Conservation (phyloP, 495 filamentous ascomycete species). For the Talaromyces trachyspermus region DNA sequence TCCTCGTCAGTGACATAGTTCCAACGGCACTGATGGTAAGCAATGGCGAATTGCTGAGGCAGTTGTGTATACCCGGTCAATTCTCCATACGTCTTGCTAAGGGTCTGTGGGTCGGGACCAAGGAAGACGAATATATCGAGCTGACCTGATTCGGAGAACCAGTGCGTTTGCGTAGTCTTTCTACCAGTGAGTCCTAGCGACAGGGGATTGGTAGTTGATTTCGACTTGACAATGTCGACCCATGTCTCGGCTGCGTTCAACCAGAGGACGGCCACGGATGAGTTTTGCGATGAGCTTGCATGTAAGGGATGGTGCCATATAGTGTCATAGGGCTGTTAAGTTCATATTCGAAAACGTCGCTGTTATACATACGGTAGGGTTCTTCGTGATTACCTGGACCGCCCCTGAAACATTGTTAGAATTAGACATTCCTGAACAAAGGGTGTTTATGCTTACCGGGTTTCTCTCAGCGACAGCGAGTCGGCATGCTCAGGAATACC, state of each 20-base stretch:
- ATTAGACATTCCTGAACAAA: neutral
- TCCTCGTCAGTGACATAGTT: constrained; percentile 97
- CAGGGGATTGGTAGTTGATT: constrained; percentile 65
- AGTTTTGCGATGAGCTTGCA: constrained; percentile 95
- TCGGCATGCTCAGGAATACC: constrained; percentile 94
- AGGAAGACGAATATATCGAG: constrained; percentile 93
- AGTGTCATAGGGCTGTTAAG: constrained; percentile 97
- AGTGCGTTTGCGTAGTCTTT: constrained; percentile 81
- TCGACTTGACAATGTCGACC: constrained; percentile 88
- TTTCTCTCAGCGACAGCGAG: constrained; percentile 79
- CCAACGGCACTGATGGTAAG: constrained; percentile 96
- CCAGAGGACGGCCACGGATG: constrained; percentile 97
- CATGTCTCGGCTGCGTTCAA: constrained; percentile 96
- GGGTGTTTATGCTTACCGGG: constrained; percentile 42
- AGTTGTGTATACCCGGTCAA: constrained; percentile 92
- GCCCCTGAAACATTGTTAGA: constrained; percentile 42
- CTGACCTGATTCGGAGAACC: constrained; percentile 87
- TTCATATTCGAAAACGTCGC: constrained; percentile 96
- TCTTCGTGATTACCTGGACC: constrained; percentile 77
- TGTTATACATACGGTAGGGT: constrained; percentile 94
- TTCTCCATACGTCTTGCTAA: constrained; percentile 74
- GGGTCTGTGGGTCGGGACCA: constrained; percentile 72
- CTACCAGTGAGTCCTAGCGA: constrained; percentile 61
- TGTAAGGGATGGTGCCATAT: constrained; percentile 90
- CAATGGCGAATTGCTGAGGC: constrained; percentile 85